A percentile compares a stretch with the other conserved stretches of the same genome.
These are phyloP conservation scores for Ascochyta rabiei DNA, from an alignment of 2,329 filamentous ascomycete species.

Conservation along the genomic window DNA sequence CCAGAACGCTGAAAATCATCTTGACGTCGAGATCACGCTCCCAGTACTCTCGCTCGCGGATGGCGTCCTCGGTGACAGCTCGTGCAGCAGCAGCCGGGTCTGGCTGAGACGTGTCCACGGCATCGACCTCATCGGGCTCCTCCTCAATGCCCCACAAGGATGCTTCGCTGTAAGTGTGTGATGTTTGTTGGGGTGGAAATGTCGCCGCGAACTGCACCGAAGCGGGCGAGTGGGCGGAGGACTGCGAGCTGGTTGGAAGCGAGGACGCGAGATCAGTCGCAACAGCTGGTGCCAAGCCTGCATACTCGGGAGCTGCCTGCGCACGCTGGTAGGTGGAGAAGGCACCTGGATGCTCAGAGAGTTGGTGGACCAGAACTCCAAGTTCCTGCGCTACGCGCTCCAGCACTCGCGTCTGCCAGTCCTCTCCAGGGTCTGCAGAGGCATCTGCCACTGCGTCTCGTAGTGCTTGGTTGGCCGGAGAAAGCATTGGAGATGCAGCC, in stretches of 20 bases:
- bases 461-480: slow-evolving; percentile 26
- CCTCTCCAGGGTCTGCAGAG: slow-evolving; percentile 44
- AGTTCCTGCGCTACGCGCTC: slow-evolving; percentile 87
- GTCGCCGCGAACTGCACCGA: slow-evolving; percentile 59
- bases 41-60: slow-evolving; percentile 77
- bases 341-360: slow-evolving; percentile 85
- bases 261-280: slow-evolving; percentile 32
- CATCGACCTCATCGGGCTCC: slow-evolving; percentile 52
- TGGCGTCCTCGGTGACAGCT: slow-evolving; percentile 39
- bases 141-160: slow-evolving; percentile 72
- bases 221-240: slow-evolving; percentile 33
- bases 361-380: slow-evolving; percentile 78
- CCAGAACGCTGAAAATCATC: slow-evolving; percentile 78
- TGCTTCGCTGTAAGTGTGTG: slow-evolving; percentile 54
- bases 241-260: slow-evolving; percentile 36
- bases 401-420: slow-evolving; percentile 79
- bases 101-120: slow-evolving; percentile 54
- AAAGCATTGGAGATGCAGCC: slow-evolving; percentile 26
- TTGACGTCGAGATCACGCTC: slow-evolving; percentile 89
- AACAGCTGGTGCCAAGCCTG: slow-evolving; percentile 66
- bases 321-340: slow-evolving; percentile 80
- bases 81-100: slow-evolving; percentile 21
- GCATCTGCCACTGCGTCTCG: slow-evolving; percentile 34
- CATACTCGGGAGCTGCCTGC: slow-evolving; percentile 69
- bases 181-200: slow-evolving; percentile 40